Percentiles rank a stretch among this genome's conserved stretches.
These are phyloP conservation scores for Nicotiana undulata DNA, from an alignment of 257 asterid genomes.

Conservation along the genomic window DNA sequence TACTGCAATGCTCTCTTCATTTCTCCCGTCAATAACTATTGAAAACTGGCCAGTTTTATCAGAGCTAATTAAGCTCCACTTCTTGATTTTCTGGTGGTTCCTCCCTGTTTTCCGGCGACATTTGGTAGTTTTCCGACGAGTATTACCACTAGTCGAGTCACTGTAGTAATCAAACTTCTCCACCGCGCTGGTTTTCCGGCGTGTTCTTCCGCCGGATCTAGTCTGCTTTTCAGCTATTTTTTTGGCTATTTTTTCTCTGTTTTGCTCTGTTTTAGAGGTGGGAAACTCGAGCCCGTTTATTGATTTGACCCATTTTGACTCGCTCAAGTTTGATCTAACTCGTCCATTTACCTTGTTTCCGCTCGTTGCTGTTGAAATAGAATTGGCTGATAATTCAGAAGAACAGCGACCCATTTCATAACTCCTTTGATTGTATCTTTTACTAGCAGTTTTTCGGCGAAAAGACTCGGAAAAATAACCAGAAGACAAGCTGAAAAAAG, in stretches of 20 bases:
- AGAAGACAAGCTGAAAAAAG: slow-evolving; percentile 45
- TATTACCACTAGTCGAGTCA: not conserved
- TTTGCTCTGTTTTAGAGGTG: not conserved
- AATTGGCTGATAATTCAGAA: slow-evolving; percentile 11
- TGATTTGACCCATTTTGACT: not conserved
- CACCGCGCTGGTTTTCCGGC: not conserved
- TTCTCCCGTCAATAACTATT: slow-evolving; percentile 6
- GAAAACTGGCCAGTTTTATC: not conserved
- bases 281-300: not conserved
- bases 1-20: slow-evolving; percentile 45
- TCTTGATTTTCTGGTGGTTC: slow-evolving; percentile 4
- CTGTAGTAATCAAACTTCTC: slow-evolving; percentile 16
- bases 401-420: slow-evolving; percentile 24
- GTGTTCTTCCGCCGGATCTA: not conserved
- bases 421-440: slow-evolving; percentile 18
- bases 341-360: not conserved
- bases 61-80: not conserved
- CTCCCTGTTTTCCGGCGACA: not conserved
- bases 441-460: slow-evolving; percentile 19
- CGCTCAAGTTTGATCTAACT: not conserved
- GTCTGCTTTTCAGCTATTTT: not conserved
- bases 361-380: not conserved
- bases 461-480: slow-evolving; percentile 48
- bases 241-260: not conserved
- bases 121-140: slow-evolving; percentile 5